These are phyloP conservation scores for Mariannaea elegans DNA, from an alignment of 2,329 filamentous ascomycete species.

Conservation along the genomic window DNA sequence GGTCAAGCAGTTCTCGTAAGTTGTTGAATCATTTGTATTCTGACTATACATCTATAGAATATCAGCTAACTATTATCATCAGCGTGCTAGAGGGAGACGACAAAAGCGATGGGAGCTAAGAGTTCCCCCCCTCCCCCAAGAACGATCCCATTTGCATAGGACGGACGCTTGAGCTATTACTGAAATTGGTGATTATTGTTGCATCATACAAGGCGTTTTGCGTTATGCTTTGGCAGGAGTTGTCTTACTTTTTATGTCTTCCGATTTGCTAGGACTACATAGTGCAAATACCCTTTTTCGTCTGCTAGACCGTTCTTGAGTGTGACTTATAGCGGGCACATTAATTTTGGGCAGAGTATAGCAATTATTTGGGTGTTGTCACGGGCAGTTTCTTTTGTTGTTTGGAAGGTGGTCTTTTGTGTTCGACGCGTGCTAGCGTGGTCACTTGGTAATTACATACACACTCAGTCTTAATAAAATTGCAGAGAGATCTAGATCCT, in stretches of 20 bases:
- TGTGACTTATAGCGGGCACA: background rate
- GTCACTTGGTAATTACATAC: too few relatives aligned
- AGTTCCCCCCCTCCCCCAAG: background rate
- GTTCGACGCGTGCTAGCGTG: too few relatives aligned
- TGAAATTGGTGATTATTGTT: too few relatives aligned
- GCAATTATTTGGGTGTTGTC: background rate
- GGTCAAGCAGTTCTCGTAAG: slow-evolving; percentile 93
- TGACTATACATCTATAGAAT: background rate
- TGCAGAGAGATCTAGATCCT: background rate
- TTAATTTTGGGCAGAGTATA: background rate
- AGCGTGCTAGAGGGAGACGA: slow-evolving; percentile 66
- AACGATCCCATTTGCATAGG: background rate
- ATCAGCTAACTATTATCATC: slow-evolving; percentile 3
- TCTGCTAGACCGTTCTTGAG: background rate
- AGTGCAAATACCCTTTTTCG: slow-evolving; percentile 25
- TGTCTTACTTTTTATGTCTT: slow-evolving; percentile 4
- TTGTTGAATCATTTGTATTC: slow-evolving; percentile 24
- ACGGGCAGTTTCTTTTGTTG: too few relatives aligned
- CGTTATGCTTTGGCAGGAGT: background rate
- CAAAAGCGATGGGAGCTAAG: slow-evolving; percentile 55
- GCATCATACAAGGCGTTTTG: slow-evolving; percentile 9
- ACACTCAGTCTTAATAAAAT: background rate
- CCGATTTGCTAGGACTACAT: background rate
- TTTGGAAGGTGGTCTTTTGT: too few relatives aligned
- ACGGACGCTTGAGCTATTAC: too few relatives aligned